Percentiles rank a stretch among this genome's conserved stretches.
phyloP scores from a whole-genome alignment of 306 rosid genomes.

The Trifolium fragiferum region DNA sequence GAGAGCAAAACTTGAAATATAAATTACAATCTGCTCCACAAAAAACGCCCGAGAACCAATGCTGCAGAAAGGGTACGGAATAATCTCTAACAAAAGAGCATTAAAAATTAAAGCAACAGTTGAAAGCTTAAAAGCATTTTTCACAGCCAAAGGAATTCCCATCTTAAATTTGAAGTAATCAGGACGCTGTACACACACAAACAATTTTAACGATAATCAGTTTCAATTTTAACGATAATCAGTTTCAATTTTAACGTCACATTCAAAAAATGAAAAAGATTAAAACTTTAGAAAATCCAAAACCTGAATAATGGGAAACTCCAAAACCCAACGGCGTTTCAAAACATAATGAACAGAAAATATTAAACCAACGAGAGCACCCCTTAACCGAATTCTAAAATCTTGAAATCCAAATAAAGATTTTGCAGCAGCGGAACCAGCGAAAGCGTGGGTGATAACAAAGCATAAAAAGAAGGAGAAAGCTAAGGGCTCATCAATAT shows the following conservation, averaged over 20 bases:
- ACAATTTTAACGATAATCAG: constrained; percentile 41
- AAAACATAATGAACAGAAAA: constrained; percentile 69
- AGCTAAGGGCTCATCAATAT: constrained; percentile 50
- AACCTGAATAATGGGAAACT: constrained; percentile 94
- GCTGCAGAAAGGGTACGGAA: constrained; percentile 51
- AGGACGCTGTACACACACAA: constrained; percentile 68
- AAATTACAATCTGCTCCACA: constrained; percentile 56
- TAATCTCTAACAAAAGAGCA: constrained; percentile 52
- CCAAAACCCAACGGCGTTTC: constrained; percentile 76
- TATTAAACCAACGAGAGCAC: constrained; percentile 61
- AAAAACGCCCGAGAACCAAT: constrained; percentile 48
- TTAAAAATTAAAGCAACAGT: constrained; percentile 58
- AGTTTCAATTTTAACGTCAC: too few relatives aligned
- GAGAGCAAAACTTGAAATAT: constrained; percentile 63
- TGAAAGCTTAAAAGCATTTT: constrained; percentile 72
- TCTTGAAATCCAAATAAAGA: constrained; percentile 56
- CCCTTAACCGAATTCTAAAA: constrained; percentile 56
- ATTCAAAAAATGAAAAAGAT: background rate
- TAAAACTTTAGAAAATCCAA: background rate
- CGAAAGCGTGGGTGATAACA: constrained; percentile 48
- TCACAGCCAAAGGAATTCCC: constrained; percentile 74
- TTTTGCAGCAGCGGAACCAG: constrained; percentile 50
- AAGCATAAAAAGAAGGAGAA: constrained; percentile 52
- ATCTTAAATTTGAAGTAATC: constrained; percentile 92
- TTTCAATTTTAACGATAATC: constrained; percentile 35